phyloP scores from a whole-genome alignment of 1,139 yeast species.

The Arxiozyma bovina region DNA sequence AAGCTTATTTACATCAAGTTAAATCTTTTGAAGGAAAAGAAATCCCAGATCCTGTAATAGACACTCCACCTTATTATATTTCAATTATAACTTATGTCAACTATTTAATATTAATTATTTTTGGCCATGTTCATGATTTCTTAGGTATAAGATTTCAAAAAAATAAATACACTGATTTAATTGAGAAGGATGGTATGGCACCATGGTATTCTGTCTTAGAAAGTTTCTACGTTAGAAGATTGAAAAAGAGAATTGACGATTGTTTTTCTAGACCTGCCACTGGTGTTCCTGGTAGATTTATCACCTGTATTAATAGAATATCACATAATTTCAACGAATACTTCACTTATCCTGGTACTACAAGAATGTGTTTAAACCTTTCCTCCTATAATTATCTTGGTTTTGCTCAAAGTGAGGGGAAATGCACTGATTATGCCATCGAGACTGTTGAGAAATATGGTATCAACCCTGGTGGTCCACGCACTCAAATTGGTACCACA shows the following conservation, averaged over 20 bases:
- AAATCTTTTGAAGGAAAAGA: slow-evolving; percentile 43
- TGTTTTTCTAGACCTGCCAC: slow-evolving; percentile 92
- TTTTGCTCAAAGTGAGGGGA: slow-evolving; percentile 90
- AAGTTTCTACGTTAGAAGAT: slow-evolving; percentile 82
- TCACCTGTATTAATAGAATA: slow-evolving; percentile 69
- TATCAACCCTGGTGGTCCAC: slow-evolving; percentile 68
- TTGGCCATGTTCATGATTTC: slow-evolving; percentile 87
- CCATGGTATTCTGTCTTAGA: slow-evolving; percentile 95
- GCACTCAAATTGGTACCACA: slow-evolving; percentile 66
- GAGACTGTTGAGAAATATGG: slow-evolving; percentile 60
- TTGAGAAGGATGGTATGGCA: slow-evolving; percentile 83
- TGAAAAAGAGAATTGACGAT: slow-evolving; percentile 85
- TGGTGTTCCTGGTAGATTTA: slow-evolving; percentile 93
- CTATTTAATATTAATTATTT: slow-evolving; percentile 70
- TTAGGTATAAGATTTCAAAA: slow-evolving; percentile 69
- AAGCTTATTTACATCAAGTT: slow-evolving; percentile 49
- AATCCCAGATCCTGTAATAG: slow-evolving; percentile 49
- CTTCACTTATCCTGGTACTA: slow-evolving; percentile 64
- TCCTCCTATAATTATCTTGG: slow-evolving; percentile 92
- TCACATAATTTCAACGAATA: slow-evolving; percentile 50
- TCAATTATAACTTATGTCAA: slow-evolving; percentile 75
- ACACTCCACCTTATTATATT: slow-evolving; percentile 80
- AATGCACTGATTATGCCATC: slow-evolving; percentile 76
- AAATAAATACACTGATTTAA: slow-evolving; percentile 52
- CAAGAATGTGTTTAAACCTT: slow-evolving; percentile 71